These are phyloP conservation scores for Durusdinium trenchii DNA, from an alignment of 73 alveolate species.

Conservation along the genomic window DNA sequence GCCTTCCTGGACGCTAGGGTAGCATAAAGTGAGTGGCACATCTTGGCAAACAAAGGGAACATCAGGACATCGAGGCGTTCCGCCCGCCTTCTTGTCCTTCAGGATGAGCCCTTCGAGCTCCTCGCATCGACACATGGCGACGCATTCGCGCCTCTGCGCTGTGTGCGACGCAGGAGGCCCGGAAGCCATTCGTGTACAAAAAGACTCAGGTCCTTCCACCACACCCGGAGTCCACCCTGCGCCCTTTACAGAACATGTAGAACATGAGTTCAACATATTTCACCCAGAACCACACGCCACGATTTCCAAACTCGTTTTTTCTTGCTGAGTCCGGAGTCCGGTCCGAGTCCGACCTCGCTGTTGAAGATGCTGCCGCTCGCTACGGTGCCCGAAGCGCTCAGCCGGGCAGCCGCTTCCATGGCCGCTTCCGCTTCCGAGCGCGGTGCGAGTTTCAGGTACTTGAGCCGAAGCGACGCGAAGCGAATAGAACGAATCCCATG, in stretches of 20 bases:
- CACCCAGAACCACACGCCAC: neutral
- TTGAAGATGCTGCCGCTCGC: too few relatives aligned
- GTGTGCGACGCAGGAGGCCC: neutral
- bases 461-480: too few relatives aligned
- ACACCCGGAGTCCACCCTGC: neutral
- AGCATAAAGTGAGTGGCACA: neutral
- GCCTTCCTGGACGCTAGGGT: neutral
- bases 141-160: neutral
- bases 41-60: too few relatives aligned
- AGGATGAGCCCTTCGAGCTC: slow-evolving; percentile 58
- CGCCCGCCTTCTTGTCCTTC: slow-evolving; percentile 52
- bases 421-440: too few relatives aligned
- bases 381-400: too few relatives aligned
- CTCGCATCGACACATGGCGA: neutral
- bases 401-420: too few relatives aligned
- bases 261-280: neutral
- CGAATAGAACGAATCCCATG: too few relatives aligned
- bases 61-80: too few relatives aligned
- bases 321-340: too few relatives aligned
- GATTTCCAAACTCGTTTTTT: too few relatives aligned
- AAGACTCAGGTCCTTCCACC: neutral
- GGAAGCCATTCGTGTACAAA: neutral
- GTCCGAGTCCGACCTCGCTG: too few relatives aligned
- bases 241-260: neutral
- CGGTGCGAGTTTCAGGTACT: too few relatives aligned